A percentile compares a stretch with the other conserved stretches of the same genome.
These are phyloP conservation scores for Diaporthe citrichinensis DNA, from an alignment of 2,329 filamentous ascomycete genomes.

Conservation along the genomic window DNA sequence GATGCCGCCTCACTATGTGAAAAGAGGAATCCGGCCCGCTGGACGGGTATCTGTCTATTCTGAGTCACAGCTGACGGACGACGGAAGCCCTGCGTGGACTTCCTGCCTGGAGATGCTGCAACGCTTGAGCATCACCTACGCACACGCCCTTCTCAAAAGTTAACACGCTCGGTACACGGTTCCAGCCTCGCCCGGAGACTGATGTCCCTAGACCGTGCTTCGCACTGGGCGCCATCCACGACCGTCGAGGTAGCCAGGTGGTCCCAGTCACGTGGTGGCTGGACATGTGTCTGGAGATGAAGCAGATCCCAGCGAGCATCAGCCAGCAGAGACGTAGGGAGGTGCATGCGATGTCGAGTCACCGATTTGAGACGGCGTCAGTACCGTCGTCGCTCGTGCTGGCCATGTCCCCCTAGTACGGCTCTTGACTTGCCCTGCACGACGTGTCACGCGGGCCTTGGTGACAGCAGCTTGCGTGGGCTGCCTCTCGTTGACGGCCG, in stretches of 20 bases:
- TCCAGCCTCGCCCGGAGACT: not conserved
- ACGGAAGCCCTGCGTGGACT: not conserved
- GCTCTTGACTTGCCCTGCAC: not conserved
- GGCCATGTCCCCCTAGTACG: not conserved
- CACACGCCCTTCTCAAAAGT: conserved; percentile 3
- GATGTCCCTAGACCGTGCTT: not conserved
- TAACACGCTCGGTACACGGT: not conserved
- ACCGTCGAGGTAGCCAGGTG: not conserved
- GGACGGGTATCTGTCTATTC: not conserved
- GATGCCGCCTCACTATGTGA: not conserved
- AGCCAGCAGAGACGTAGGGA: not conserved
- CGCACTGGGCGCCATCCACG: not conserved
- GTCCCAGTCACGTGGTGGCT: not conserved
- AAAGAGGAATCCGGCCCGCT: not conserved
- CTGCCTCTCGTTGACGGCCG: not conserved
- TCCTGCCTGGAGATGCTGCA: not conserved
- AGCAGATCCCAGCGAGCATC: not conserved
- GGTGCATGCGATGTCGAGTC: not conserved
- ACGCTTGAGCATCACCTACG: not conserved
- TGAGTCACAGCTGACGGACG: conserved; percentile 11
- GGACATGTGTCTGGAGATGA: not conserved
- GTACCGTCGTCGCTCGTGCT: not conserved
- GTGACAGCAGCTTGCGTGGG: not conserved
- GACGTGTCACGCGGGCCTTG: not conserved
- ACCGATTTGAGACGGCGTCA: not conserved